Base-by-base conservation (phyloP, 495 filamentous ascomycete genomes). In the Aspergillus hancockii region DNA sequence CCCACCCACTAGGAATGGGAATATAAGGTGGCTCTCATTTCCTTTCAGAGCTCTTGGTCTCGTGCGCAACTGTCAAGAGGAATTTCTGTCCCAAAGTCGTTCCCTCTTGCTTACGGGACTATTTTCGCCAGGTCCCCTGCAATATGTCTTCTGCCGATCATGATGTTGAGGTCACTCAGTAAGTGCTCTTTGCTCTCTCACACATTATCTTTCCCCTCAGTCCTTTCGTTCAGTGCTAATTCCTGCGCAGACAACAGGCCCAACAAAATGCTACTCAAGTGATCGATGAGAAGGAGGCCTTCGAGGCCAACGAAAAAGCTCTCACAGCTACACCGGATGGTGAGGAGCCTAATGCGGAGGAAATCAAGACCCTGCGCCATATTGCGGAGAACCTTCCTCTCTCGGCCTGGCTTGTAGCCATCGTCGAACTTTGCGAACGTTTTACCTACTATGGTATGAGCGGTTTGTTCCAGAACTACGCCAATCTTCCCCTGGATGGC, bases 381-480 rank as follows among this genome's bases (percentile, higher is more conserved):
- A 68, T 88, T 23, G 71, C 83, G 4, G 83, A 85, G 64, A 80
- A 80, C 61, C 62, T 88, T 34, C 84, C 85, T 9, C 32, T 73
- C 59, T 79, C 79, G 7, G 80, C 83, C 51, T 88, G 81, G 75
- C 69, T 87, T 47, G 82, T 89, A 23, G 83, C 82, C 5, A 54
- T 85, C 40, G 80, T 88, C 54, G 87, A 89, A 62, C 61, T 88
- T 43, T 84, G 83, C 65, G 87, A 90, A 74, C 82, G 87, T 57
- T 88, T 88, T 67, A 81, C 83, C 59, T 89, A 85, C 78, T 88
- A 88, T 69, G 85, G 86, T 53, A 77, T 85, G 70, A 72, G 69
- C 25, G 75, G 75, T 57, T 32, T 78, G 62, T 80, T 78, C 71
- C 77, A 86, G 68, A 86, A 86, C 71, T 88, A 88, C 60, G 75